phyloP scores from a whole-genome alignment of 2,329 filamentous ascomycete species.

The Arthrinium phaeospermum region DNA sequence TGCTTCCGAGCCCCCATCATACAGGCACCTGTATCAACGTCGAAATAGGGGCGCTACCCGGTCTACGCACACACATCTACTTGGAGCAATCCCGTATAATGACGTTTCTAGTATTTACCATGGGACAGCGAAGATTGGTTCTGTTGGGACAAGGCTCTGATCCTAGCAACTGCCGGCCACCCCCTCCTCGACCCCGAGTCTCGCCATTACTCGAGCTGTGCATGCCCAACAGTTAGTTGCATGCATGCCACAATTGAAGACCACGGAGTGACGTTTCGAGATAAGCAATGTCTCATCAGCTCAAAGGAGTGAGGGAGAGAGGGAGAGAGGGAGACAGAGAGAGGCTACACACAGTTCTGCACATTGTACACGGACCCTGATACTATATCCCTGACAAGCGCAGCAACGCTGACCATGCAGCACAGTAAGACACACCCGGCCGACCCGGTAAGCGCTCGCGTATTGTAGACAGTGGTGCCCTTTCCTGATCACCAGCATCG shows the following conservation, averaged over 20 bases:
- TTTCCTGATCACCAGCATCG: neutral
- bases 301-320: neutral
- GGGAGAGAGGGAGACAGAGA: neutral
- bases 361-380: neutral
- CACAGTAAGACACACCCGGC: neutral
- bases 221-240: neutral
- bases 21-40: no score
- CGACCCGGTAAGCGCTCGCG: neutral
- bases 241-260: neutral
- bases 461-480: neutral
- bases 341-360: neutral
- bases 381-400: neutral
- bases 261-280: neutral
- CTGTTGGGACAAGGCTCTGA: no score
- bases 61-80: no score
- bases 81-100: no score
- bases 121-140: no score
- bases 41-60: no score
- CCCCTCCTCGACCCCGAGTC: neutral
- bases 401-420: constrained; percentile 13
- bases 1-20: no score
- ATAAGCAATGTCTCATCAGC: neutral
- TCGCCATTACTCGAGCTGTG: neutral
- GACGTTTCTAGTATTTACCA: no score
- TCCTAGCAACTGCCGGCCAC: no score